Evolutionary conservation across 2,329 filamentous ascomycete species (phyloP), one percentile per base, ranked within the genome.

Genomic region (Claviceps monticola): DNA sequence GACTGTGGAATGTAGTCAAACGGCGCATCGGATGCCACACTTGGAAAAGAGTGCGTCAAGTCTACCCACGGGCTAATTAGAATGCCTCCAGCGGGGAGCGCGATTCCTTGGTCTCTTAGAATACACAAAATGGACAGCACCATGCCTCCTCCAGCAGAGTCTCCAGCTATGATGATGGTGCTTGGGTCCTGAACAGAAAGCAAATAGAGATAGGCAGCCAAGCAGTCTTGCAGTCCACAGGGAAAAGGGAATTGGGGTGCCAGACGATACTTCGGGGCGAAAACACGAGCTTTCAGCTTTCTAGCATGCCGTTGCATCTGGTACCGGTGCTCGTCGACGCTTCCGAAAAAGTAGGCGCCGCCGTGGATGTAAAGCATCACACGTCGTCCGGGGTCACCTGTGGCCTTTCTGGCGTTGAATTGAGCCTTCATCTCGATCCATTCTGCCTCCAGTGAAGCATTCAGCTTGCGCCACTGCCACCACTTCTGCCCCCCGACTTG

Each of bases 391-490:
- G 76, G 74, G 48, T 80, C 78, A 16, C 70, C 70, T 0, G 70
- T 69, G 61, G 78, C 79, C 64, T 82, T 83, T 53, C 88, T 80
- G 62, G 85, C 82, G 54, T 84, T 74, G 29, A 63, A 63, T 65
- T 97, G 85, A 49, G 81, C 76, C 58, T 80, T 83, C 90, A 96
- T 96, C 74, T 97, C 93, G 58, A 98, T 88, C 91, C 90, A 97
- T 64, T 98, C 91, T 0, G 86, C 89, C 61, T 82, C 81, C 29
- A 96, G 70, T 1, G 81, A 74, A 46, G 70, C 75, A 26, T 80
- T 75, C 4, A 79, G 78, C 51, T 80, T 78, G 50, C 87, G 78
- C 89, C 89, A 95, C 68, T 88, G 80, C 91, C 91, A 89, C 93
- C 93, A 89, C 55, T 82, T 78, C 61, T 78, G 75, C 3, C 93